A percentile compares a stretch with the other conserved stretches of the same genome.
Conservation (phyloP, 208 protist species). For the Herpetomonas tarakana region DNA sequence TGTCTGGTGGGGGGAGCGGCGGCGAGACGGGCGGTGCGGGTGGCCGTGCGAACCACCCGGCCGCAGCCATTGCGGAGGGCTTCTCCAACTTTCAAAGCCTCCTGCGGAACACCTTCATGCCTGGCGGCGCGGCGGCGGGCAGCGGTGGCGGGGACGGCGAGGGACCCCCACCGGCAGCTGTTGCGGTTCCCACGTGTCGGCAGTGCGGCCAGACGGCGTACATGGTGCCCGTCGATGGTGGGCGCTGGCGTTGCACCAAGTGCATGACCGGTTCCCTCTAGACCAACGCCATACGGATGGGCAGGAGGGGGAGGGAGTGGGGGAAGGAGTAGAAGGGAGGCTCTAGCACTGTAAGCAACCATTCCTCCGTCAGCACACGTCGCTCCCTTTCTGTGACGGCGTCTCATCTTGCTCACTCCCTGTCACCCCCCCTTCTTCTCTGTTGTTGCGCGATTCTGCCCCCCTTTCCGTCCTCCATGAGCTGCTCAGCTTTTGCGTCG, state of each 20-base stretch:
- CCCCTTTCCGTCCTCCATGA: too few species aligned
- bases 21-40: conserved; percentile 1
- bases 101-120: conserved; percentile 17
- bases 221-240: not conserved
- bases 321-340: too few species aligned
- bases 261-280: not conserved
- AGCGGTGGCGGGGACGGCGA: conserved; percentile 1
- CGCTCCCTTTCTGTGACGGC: too few species aligned
- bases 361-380: too few species aligned
- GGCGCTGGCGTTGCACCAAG: conserved; percentile 1
- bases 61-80: conserved; percentile 24
- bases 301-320: too few species aligned
- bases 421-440: too few species aligned
- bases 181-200: not conserved
- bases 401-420: too few species aligned
- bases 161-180: not conserved
- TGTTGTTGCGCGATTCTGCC: too few species aligned
- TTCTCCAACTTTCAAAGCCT: conserved; percentile 30
- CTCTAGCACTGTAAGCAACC: too few species aligned
- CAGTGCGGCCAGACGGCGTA: not conserved
- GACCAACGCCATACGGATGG: too few species aligned
- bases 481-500: too few species aligned
- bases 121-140: conserved; percentile 2
- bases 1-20: too few species aligned
- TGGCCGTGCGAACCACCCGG: conserved; percentile 11